Base-by-base conservation (phyloP, 169 alveolate species). In the Plasmodium knowlesi region DNA sequence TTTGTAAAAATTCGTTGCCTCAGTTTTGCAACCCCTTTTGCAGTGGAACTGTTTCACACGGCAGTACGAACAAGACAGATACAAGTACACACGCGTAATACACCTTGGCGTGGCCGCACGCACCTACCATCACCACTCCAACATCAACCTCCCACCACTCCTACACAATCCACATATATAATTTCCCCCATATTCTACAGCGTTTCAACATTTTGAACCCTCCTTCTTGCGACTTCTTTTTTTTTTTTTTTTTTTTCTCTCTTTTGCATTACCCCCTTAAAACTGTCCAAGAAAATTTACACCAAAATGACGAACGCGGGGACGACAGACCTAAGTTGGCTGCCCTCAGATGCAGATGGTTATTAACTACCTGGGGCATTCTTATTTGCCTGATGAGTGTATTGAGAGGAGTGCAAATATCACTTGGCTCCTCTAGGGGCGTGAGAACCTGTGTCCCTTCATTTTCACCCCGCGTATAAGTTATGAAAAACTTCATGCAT, bases 291-390 rank as follows among this genome's bases (percentile, higher is more conserved):
- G 82, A 61, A 32, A 50, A 79, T 25, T 79, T 61, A 41, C 32
- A 37, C 34, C 39, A 89, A 89, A 67, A 89, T 89, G 94, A 22
- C 94, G 72, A 89, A 89, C 89, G 61, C 94, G 28, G 94, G 94
- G 32, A 61, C 90, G 6, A 89, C 94, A 19, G 97, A 96, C 86
- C 95, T 96, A 71, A 95, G 96, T 70, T 96, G 97, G 97, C 88
- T 96, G 74, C 97, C 97, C 61, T 88, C 96, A 2, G 97, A 96
- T 83, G 96, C 97, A 81, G 97, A 96, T 72, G 97, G 97, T 96
- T 32, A 19, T 50, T 80, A 78, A 53, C 34, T 34, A 6, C 43
- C 41, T 41, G 76, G 46, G 34, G 82, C 78, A 28, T 54, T 78
- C 22, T 67, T n/a, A 8, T 5, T 8, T 12, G 61, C 80, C 83